Conservation (phyloP, 1,284 basidiomycete species). For the Cryptococcus maquisensis region DNA sequence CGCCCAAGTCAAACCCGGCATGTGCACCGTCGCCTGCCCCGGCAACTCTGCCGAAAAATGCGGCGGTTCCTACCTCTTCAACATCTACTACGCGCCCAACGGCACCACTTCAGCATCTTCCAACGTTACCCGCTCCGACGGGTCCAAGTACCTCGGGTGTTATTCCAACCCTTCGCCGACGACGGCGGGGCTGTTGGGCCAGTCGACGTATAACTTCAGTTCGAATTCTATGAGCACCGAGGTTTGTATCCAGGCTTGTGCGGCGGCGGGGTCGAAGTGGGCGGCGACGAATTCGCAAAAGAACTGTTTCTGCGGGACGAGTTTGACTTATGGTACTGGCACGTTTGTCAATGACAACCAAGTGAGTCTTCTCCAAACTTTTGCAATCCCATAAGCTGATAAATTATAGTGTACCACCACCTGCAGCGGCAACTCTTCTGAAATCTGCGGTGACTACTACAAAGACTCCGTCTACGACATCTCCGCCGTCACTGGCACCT, state of each 20-base stretch:
- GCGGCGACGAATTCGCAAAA: constrained; percentile 12
- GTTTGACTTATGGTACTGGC: constrained; percentile 15
- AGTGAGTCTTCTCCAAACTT: too few relatives aligned
- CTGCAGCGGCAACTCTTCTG: constrained; percentile 24
- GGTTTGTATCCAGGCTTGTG: constrained; percentile 16
- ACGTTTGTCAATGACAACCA: constrained; percentile 9
- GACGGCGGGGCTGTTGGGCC: constrained; percentile 15
- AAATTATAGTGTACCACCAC: constrained; percentile 16
- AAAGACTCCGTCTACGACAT: constrained; percentile 23
- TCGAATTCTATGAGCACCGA: constrained; percentile 19
- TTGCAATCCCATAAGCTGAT: too few relatives aligned
- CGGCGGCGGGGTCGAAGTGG: constrained; percentile 13
- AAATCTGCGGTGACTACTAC: constrained; percentile 28
- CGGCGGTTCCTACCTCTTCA: constrained; percentile 23
- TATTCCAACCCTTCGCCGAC: constrained; percentile 15
- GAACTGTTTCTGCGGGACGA: constrained; percentile 23
- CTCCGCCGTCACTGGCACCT: constrained; percentile 9
- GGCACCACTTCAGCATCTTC: constrained; percentile 10
- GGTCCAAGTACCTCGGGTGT: constrained; percentile 21
- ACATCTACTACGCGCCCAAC: constrained; percentile 25
- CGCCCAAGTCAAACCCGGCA: constrained; percentile 18
- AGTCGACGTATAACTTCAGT: constrained; percentile 18
- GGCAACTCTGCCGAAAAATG: constrained; percentile 31
- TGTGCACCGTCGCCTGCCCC: constrained; percentile 32
- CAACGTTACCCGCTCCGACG: constrained; percentile 6